Base-by-base conservation (phyloP, 495 filamentous ascomycete species). In the Xylaria venustula region DNA sequence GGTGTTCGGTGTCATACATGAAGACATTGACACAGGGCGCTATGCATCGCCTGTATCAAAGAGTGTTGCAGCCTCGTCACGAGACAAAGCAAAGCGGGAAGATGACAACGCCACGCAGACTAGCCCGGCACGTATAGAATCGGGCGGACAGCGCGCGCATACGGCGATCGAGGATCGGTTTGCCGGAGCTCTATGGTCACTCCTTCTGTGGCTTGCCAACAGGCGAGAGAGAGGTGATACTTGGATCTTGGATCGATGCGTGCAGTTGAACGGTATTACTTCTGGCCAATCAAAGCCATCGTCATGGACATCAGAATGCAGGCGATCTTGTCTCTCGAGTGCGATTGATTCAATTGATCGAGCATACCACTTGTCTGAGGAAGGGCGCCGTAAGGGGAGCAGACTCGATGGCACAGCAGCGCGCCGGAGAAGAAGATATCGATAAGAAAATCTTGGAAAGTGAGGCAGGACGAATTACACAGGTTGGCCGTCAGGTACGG, bases 201-300 rank as follows among this genome's bases (percentile, higher is more conserved):
- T 48, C 32, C 20, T 37, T 20, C 48, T 40, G 28, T 36, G 3
- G 8, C 40, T 47, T 59, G 46, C 36, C 22, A 32, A 36, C 17
- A 46, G 45, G 45, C 19, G n/a, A 40, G 32, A n/a, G 36, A 11
- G 44, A 25, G 25, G 45, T 20, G 46, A n/a, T n/a, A n/a, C n/a
- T n/a, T n/a, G n/a, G n/a, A n/a, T n/a, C n/a, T 41, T 42, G 14
- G 36, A 59, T 42, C n/a, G 46, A 40, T 59, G 22, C 47, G 46
- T 59, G 19, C 6, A 28, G 55, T 37, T 32, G 37, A 22, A 45
- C 42, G 4, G 57, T 60, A 52, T 51, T 45, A 30, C 6, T 34
- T 60, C 47, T 51, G 49, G 44, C 57, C 57, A 60, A 51, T 52
- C 56, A 59, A 50, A 46, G 48, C 57, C 47, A 52, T 60, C 17